phyloP scores from a whole-genome alignment of 2,329 filamentous ascomycete species.

The Orbilia ellipsospora region DNA sequence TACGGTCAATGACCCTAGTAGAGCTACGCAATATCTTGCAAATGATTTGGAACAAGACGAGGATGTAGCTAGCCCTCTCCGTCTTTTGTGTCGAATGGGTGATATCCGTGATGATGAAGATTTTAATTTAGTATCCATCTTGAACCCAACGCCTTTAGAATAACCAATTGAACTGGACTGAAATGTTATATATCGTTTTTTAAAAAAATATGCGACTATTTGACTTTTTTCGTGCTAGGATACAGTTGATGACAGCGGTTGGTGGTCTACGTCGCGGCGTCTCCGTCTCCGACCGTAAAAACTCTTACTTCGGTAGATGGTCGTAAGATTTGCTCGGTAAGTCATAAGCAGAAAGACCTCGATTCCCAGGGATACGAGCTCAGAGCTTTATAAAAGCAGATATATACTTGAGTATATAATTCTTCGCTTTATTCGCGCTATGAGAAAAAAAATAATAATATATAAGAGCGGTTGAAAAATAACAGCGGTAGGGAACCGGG shows the following conservation, averaged over 20 bases:
- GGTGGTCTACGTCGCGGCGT: not conserved
- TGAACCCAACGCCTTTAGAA: not conserved
- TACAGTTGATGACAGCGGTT: constrained; percentile 15
- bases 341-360: constrained; percentile 35
- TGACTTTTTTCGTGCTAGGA: constrained; percentile 3
- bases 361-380: constrained; percentile 7
- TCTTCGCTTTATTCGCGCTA: constrained; percentile 7
- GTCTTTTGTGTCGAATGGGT: constrained; percentile 24
- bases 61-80: constrained; percentile 19
- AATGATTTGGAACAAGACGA: constrained; percentile 49
- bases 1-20: constrained; percentile 44
- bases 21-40: constrained; percentile 48
- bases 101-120: constrained; percentile 4
- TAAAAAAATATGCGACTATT: too few species aligned
- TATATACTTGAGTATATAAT: constrained; percentile 6
- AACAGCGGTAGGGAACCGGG: constrained; percentile 27
- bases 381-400: not conserved
- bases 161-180: constrained; percentile 27
- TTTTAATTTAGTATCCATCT: constrained; percentile 19
- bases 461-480: constrained; percentile 7
- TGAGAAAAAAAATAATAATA: constrained; percentile 22
- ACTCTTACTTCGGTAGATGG: constrained; percentile 17
- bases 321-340: constrained; percentile 24
- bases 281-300: constrained; percentile 36
- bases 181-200: not conserved